Evolutionary conservation across 495 filamentous ascomycete species (phyloP).

Genomic region (Aspergillus hancockii): DNA sequence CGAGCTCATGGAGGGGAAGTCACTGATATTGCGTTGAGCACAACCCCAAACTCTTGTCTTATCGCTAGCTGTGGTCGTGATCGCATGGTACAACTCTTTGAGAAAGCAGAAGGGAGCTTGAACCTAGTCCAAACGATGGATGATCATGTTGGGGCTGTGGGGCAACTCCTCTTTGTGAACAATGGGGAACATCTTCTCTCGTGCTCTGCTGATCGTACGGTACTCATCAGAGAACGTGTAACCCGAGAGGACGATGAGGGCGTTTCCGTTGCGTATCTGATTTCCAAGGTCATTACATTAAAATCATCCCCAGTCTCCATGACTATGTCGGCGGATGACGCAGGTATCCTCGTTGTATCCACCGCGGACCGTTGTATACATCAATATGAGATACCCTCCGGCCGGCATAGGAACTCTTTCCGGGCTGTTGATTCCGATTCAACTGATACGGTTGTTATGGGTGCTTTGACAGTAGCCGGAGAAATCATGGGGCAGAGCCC

Average conservation of each 20-base stretch:
- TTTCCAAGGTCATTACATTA: conserved; percentile 70
- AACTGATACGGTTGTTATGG: conserved; percentile 79
- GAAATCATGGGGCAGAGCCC: conserved; percentile 39
- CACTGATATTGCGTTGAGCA: conserved; percentile 69
- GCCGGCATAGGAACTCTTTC: conserved; percentile 71
- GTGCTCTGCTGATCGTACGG: conserved; percentile 82
- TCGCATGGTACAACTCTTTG: conserved; percentile 86
- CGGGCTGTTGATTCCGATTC: conserved; percentile 76
- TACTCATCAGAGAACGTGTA: conserved; percentile 76
- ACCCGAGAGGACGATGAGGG: conserved; percentile 62
- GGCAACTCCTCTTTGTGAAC: conserved; percentile 60
- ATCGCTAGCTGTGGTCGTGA: conserved; percentile 84
- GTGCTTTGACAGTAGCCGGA: conserved; percentile 62
- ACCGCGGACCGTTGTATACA: conserved; percentile 79
- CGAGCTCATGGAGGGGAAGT: conserved; percentile 89
- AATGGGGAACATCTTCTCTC: conserved; percentile 74
- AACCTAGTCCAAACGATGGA: conserved; percentile 72
- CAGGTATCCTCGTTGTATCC: conserved; percentile 68
- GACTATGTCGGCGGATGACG: conserved; percentile 60
- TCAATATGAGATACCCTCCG: conserved; percentile 71
- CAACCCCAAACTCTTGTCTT: conserved; percentile 42
- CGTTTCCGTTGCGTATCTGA: conserved; percentile 73
- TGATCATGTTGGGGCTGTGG: conserved; percentile 74
- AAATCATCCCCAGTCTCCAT: conserved; percentile 88
- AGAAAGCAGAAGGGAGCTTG: conserved; percentile 53